Base-by-base conservation (phyloP, 495 filamentous ascomycete species). In the Terfezia claveryi region DNA sequence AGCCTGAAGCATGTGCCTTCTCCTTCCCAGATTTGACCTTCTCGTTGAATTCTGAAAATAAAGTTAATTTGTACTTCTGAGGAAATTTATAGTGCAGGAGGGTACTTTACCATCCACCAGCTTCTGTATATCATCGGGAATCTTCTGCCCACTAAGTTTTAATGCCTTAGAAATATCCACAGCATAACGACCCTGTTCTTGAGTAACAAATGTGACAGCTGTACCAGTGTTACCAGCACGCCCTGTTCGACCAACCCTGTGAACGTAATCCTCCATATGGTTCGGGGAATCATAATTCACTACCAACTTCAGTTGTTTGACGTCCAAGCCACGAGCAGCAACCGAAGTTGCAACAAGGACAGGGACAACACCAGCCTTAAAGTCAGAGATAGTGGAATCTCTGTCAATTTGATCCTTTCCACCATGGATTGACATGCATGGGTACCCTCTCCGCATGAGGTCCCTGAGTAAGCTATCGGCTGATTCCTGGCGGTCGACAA, bases 221-320 rank as follows among this genome's bases (percentile, higher is more conserved):
- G 86, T 94, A 57, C 92, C 92, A 7, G 76, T 92, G 63, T 94
- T 92, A 32, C 92, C 92, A 32, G 92, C 92, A 68, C 92, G 80
- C 7, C 92, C 92, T 9, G 92, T 99, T 56, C 92, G 80, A 52
- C 92, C 92, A 54, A 83, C 85, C 60, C 92, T 83, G 66, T 99
- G 92, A 10, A 99, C 89, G 63, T 99, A 99, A 64, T 99, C 92
- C 69, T 99, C 92, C 37, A 93, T 71, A 69, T 99, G 92, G 64
- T 93, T 94, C 4, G 92, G 92, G 4, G 83, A 82, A 66, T 99
- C 92, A 64, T 87, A 99, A 61, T 99, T 99, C 63, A 99, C 80
- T 20, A 99, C 92, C 16, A 96, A 72, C 67, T 93, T 94, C 27
- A 99, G 72, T 67, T 96, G 87, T 67, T 95, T 94, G 41, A 99